Evolutionary conservation across 2,329 filamentous ascomycete genomes (phyloP).

Genomic region (Pleoardoris graminearum): DNA sequence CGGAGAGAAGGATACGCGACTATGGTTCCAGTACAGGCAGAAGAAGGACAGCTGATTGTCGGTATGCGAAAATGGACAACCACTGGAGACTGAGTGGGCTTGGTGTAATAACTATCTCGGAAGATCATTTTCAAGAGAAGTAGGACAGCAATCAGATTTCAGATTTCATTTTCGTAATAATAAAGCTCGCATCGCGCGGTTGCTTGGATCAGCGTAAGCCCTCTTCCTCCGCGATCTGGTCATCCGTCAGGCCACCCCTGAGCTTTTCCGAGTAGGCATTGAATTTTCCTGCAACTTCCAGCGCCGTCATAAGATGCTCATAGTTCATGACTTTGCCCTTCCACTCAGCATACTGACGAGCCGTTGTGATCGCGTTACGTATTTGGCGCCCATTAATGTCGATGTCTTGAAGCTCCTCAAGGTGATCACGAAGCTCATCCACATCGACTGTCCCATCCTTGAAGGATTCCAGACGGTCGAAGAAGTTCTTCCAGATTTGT

Average conservation of each 20-base stretch:
- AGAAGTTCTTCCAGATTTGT: slow-evolving; percentile 44
- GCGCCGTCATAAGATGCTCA: slow-evolving; percentile 12
- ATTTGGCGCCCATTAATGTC: slow-evolving; percentile 54
- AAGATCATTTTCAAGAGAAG: background rate
- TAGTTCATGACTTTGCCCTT: slow-evolving; percentile 12
- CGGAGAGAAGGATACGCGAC: slow-evolving; percentile 8
- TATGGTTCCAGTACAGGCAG: slow-evolving; percentile 15
- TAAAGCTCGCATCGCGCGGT: background rate
- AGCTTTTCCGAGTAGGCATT: slow-evolving; percentile 13
- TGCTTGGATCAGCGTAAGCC: slow-evolving; percentile 1
- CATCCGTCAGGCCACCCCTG: slow-evolving; percentile 13
- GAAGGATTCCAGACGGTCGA: slow-evolving; percentile 14
- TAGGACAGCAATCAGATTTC: background rate
- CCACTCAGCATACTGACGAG: slow-evolving; percentile 23
- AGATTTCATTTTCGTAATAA: background rate
- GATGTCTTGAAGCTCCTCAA: slow-evolving; percentile 37
- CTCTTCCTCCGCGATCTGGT: slow-evolving; percentile 11
- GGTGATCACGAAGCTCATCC: slow-evolving; percentile 8
- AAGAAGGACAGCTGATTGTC: slow-evolving; percentile 7
- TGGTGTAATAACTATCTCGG: background rate
- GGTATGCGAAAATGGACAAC: slow-evolving; percentile 1
- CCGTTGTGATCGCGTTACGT: slow-evolving; percentile 44
- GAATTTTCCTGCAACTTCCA: slow-evolving; percentile 17
- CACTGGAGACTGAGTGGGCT: background rate
- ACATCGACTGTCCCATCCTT: slow-evolving; percentile 12